Conservation (phyloP, 768 basidiomycete genomes). For the Lentinula detonsa region DNA sequence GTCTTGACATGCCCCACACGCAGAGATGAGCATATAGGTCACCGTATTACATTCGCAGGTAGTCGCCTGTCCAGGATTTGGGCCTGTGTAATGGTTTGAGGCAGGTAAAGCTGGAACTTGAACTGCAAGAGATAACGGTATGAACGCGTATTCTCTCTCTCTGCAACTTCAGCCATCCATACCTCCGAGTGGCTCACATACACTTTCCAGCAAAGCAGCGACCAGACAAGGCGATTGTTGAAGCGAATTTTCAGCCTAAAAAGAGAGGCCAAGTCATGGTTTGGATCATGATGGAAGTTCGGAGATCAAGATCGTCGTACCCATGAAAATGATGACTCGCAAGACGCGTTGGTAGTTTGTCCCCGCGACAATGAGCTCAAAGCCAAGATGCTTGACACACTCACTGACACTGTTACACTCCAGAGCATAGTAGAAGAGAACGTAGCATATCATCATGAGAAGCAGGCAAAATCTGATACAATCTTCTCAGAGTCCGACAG, state of each 20-base stretch:
- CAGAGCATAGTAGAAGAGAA: not conserved
- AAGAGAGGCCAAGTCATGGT: not conserved
- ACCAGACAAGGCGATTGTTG: constrained; percentile 46
- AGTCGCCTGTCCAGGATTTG: constrained; percentile 25
- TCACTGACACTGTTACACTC: not conserved
- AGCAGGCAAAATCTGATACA: not conserved
- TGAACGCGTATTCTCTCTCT: not conserved
- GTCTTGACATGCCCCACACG: constrained; percentile 55
- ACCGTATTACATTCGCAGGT: constrained; percentile 52
- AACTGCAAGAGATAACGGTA: not conserved
- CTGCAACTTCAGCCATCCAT: not conserved
- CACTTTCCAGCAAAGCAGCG: constrained; percentile 39
- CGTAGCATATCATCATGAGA: not conserved
- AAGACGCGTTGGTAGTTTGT: constrained; percentile 5
- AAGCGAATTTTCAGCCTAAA: constrained; percentile 33
- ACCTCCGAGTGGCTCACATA: constrained; percentile 20
- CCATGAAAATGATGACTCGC: not conserved
- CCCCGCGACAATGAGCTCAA: not conserved
- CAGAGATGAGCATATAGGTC: constrained; percentile 50
- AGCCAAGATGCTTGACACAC: not conserved
- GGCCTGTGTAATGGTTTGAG: constrained; percentile 35
- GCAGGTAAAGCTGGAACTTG: constrained; percentile 28
- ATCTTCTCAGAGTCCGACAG: not conserved
- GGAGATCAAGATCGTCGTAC: not conserved
- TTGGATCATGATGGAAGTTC: not conserved